Evolutionary conservation across 345 rosid genomes (phyloP), one percentile per base, ranked within the genome.

Genomic region (Brassica nigra): DNA sequence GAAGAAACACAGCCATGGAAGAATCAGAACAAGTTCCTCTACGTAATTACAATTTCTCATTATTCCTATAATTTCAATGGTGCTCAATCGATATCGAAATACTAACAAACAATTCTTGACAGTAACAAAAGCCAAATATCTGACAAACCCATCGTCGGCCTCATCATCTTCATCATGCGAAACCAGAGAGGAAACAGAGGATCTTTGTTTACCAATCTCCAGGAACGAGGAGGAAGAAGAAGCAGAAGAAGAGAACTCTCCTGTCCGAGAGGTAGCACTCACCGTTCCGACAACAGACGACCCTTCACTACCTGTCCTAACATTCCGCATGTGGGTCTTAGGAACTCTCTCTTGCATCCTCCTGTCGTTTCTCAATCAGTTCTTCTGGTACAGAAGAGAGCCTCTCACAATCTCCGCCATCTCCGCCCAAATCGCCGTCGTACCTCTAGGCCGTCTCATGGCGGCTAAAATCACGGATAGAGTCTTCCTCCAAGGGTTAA

Each of bases 261-360:
- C 99, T 0, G 85, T 95, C 33, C 70, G 82, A 78, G 97, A 95
- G 81, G 99, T 95, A 66, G 99, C 99, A 18, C 77, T 95, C 33
- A 93, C 99, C 0, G 99, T 95, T n/a, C 91, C 92, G 1, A 90
- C 91, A 16, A 87, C 94, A 12, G 98, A 95, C 67, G 97, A 93
- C 74, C 88, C 92, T 4, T 85, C 93, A 33, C 85, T 93, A n/a
- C 98, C 93, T 4, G 98, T 90, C 55, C 75, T 93, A 18, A 95
- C 99, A 4, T 95, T 95, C 63, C 87, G 97, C 44, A 93, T 91
- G 97, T 95, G 99, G 99, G 87, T 93, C 27, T 84, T 95, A n/a
- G 98, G 99, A 70, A 86, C 87, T 1, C 8, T 93, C 4, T 91
- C 99, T 0, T 93, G 99, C 52, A 80, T 86, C 59, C 76, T 95